phyloP scores from a whole-genome alignment of 306 rosid genomes.

The Psophocarpus tetragonolobus region DNA sequence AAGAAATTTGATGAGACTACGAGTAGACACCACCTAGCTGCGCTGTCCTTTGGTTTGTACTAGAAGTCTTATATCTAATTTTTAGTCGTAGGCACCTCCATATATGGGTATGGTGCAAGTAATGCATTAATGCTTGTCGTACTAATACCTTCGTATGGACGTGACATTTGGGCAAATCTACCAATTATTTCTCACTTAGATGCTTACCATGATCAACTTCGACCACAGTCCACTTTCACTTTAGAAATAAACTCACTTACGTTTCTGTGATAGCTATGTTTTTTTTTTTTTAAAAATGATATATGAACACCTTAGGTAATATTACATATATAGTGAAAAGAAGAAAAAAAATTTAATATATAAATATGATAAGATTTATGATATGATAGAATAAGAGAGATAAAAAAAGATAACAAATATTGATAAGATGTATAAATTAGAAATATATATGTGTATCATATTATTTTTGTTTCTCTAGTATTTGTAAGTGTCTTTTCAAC shows the following conservation, averaged over 20 bases:
- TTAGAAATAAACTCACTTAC: background rate
- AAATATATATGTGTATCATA: too few relatives aligned
- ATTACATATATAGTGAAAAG: too few relatives aligned
- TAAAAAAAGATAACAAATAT: too few relatives aligned
- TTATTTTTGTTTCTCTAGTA: background rate
- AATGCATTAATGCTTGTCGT: background rate
- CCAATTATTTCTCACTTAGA: background rate
- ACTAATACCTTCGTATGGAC: background rate
- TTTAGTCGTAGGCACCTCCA: background rate
- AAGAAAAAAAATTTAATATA: too few relatives aligned
- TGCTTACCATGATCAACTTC: background rate
- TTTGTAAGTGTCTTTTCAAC: background rate
- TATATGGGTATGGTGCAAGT: background rate
- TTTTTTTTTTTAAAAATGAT: background rate
- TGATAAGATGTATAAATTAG: too few relatives aligned
- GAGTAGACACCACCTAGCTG: slow-evolving; percentile 17
- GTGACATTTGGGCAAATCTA: background rate
- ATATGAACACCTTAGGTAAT: too few relatives aligned
- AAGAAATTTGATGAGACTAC: background rate
- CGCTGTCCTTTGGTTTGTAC: background rate
- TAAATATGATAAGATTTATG: too few relatives aligned
- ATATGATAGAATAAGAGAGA: too few relatives aligned
- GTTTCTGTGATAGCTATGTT: background rate
- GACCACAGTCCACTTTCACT: background rate
- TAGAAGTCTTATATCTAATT: background rate